Evolutionary conservation across 305 asterid genomes (phyloP), one percentile per base, ranked within the genome.

Genomic region (Solanum hybrid): DNA sequence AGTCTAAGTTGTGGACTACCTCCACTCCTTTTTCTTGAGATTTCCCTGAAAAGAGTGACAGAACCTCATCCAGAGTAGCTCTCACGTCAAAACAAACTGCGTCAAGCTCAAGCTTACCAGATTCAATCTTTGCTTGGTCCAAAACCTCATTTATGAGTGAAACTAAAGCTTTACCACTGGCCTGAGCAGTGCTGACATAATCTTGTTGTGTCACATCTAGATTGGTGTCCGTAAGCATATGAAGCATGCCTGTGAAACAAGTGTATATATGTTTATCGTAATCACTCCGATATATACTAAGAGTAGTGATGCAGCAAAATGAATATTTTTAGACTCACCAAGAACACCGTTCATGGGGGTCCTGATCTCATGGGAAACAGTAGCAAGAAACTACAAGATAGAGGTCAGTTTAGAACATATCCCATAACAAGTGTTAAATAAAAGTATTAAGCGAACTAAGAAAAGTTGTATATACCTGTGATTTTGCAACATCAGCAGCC

Each of bases 71-170:
- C 82, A 97, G 93, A 92, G 96, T 93, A 18, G 94, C 97, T 93
- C 98, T 95, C 92, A 95, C 90, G 87, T 97, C 97, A 75, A 97
- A 97, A 89, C 93, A 93, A 91, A 96, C 98, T 20, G 96, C 96
- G 94, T 97, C 99, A 8, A 97, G 99, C 97, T 97, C 99, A 20
- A 97, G 98, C 91, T 95, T 97, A 51, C 99, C 99, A 31, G 99
- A 96, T 89, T 97, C 99, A 24, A 97, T 97, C 94, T 97, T 97
- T 14, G 99, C 99, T 91, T 89, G 98, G 95, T 97, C 99, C 93
- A 97, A 91, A 86, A 97, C 98, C 92, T 95, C 98, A 81, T 97
- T 97, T 90, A 97, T 96, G 90, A 97, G 98, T 14, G 99, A 96
- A 89, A 97, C 98, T 90, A 97, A 91, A 89, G 99, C 99, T 94